Evolutionary conservation across 352 stramenopile genomes (phyloP).

Genomic region (Pythium rishiriense): DNA sequence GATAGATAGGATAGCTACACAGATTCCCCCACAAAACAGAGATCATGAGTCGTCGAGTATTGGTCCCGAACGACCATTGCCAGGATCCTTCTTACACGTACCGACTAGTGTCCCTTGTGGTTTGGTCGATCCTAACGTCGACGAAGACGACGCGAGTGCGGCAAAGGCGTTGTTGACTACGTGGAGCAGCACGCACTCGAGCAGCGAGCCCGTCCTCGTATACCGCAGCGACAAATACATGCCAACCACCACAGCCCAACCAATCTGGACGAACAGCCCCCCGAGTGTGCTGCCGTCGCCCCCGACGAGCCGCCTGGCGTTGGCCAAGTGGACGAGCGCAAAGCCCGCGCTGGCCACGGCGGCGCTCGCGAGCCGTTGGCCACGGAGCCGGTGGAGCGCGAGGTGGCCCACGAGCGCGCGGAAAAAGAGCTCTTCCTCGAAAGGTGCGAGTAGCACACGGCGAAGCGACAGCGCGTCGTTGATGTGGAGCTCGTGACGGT

Average conservation of each 20-base stretch:
- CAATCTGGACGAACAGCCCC: slow-evolving; percentile 38
- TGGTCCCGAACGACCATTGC: not conserved
- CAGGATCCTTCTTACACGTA: not conserved
- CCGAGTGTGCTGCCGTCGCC: no score
- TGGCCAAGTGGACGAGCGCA: slow-evolving; percentile 49
- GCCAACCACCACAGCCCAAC: slow-evolving; percentile 47
- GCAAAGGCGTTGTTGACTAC: slow-evolving; percentile 61
- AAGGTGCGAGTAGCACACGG: slow-evolving; percentile 42
- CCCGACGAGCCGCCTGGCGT: slow-evolving; percentile 12
- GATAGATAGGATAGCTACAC: slow-evolving; percentile 2
- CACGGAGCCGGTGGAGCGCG: slow-evolving; percentile 40
- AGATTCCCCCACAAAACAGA: no score
- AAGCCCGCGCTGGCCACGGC: slow-evolving; percentile 46
- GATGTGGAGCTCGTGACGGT: not conserved
- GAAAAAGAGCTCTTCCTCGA: slow-evolving; percentile 71
- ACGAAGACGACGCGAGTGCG: slow-evolving; percentile 5
- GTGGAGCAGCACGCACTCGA: slow-evolving; percentile 62
- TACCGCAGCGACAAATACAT: slow-evolving; percentile 44
- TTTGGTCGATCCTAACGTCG: slow-evolving; percentile 21
- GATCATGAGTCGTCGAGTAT: not conserved
- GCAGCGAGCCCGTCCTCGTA: slow-evolving; percentile 38
- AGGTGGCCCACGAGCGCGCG: slow-evolving; percentile 51
- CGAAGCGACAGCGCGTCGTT: slow-evolving; percentile 17
- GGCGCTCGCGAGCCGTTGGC: slow-evolving; percentile 25
- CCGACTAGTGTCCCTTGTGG: not conserved